Base-by-base conservation (phyloP, 83 land plant genomes). In the Diphasiastrum complanatum region DNA sequence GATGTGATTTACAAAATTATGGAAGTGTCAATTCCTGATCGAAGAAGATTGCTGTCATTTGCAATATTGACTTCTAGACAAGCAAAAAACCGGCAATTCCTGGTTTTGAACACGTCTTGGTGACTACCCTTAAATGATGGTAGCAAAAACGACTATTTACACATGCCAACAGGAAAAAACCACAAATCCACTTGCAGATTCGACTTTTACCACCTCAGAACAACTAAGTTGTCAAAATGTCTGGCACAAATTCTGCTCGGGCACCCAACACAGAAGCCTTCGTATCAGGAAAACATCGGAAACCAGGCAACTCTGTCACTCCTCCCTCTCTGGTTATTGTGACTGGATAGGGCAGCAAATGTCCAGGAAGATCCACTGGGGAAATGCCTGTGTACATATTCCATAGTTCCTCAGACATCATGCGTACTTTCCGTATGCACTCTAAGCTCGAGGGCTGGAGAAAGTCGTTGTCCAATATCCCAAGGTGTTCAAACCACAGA, bases 401-500 rank as follows among this genome's bases (percentile, higher is more conserved):
- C 75, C 75, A 72, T 12, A 57, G 63, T 5, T 56, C 55, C 35
- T 45, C 61, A 10, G 64, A 63, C 23, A 45, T 46, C 18, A 26
- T 22, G 34, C 66, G 37, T 0, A 72, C 71, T 51, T 1, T 41
- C 32, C 70, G 28, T n/a, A 66, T 51, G 30, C 75, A 72, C 11
- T 72, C 60, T 50, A 72, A 20, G 34, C 64, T 72, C 64, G 30
- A 57, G 1, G 75, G 75, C 53, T 65, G 46, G 48, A 65, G 33
- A 45, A 65, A 72, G 33, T 18, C 34, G 33, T 66, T 65, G 49
- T 72, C 75, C 32, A 72, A 26, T 19, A 12, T 29, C 19, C 75
- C 75, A 0, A 59, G 45, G 36, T 72, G 75, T 33, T 72, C 75
- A 37, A 48, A 72, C 75, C 75, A 72, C 43, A 72, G 47, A 23